These are phyloP conservation scores for Parathielavia appendiculata DNA, from an alignment of 495 filamentous ascomycete genomes.

Conservation along the genomic window DNA sequence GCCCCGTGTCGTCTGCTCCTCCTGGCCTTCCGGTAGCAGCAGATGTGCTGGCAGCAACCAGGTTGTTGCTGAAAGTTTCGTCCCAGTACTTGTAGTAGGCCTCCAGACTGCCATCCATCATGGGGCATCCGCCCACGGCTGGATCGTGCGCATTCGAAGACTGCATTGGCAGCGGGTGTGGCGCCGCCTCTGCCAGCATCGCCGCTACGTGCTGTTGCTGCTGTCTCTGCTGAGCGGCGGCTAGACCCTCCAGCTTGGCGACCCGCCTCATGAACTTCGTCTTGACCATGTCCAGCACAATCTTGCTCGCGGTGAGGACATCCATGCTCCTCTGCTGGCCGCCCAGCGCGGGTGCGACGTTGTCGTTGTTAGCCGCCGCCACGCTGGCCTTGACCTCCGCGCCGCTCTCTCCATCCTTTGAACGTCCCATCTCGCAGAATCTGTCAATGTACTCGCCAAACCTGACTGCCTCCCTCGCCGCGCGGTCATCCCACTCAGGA, in stretches of 20 bases:
- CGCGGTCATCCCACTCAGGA: conserved; percentile 35
- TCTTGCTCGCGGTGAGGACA: conserved; percentile 33
- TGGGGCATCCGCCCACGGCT: conserved; percentile 33
- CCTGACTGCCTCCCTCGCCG: conserved; percentile 28
- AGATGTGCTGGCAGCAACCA: not conserved
- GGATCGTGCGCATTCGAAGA: not conserved
- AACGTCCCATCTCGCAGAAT: conserved; percentile 23
- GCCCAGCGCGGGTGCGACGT: not conserved
- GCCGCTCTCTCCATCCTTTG: not conserved
- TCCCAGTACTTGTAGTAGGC: conserved; percentile 40
- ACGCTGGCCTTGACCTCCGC: not conserved
- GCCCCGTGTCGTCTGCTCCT: not conserved
- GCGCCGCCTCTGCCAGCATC: not conserved
- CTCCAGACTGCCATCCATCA: conserved; percentile 45
- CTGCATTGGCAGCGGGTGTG: not conserved
- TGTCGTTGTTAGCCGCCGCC: not conserved
- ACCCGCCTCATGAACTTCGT: conserved; percentile 36
- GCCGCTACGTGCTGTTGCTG: conserved; percentile 6
- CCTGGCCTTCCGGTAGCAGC: not conserved
- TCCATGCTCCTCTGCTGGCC: conserved; percentile 24
- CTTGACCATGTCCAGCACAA: conserved; percentile 38
- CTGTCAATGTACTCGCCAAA: conserved; percentile 31
- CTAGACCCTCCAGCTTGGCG: conserved; percentile 28
- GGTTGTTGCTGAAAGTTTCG: conserved; percentile 24
- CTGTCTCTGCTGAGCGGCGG: conserved; percentile 3